Base-by-base conservation (phyloP, 1,139 yeast genomes). In the Suhomyces bokatorum region DNA sequence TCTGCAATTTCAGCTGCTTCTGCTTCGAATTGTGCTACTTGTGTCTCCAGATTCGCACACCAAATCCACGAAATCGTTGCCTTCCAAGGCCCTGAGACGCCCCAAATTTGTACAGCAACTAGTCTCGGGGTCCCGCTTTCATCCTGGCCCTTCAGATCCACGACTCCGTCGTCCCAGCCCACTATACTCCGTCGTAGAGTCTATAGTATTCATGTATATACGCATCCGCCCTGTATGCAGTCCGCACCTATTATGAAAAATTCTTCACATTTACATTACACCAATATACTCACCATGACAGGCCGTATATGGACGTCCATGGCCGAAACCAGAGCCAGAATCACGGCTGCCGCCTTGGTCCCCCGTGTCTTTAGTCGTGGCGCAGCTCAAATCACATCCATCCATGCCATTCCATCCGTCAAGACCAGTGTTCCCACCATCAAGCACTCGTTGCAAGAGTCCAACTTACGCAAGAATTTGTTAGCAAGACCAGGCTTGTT, bases 401-500 rank as follows among this genome's bases (percentile, higher is more conserved):
- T 80, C 20, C 78, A 74, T 51, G 75, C 84, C 31, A 67, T 80
- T 35, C 77, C 84, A n/a, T 63, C 70, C 42, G 59, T 75, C 20
- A 66, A 65, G 47, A 72, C 82, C 1, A 46, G 58, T 10, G 72
- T 78, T 1, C 73, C 80, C 32, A 58, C 61, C 31, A 63, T 74
- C 34, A 73, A 77, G 54, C 88, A 83, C 61, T 73, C 85, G 2
- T 75, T 79, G 43, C 83, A 76, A 51, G 66, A 71, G 42, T 77
- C 85, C 28, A 80, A 84, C 57, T 66, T 70, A 46, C 79, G 97
- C 62, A 84, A 81, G 63, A 75, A 81, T 62, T 72, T 89, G 37
- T 80, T 90, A 30, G 67, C 70, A 35, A 81, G 99, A 65, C 84
- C 96, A 6, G 99, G 99, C 8, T 70, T 89, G 32, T 69, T 91